These are phyloP conservation scores for Colletotrichum sp. DNA, from an alignment of 2,329 filamentous ascomycete species.

Conservation along the genomic window DNA sequence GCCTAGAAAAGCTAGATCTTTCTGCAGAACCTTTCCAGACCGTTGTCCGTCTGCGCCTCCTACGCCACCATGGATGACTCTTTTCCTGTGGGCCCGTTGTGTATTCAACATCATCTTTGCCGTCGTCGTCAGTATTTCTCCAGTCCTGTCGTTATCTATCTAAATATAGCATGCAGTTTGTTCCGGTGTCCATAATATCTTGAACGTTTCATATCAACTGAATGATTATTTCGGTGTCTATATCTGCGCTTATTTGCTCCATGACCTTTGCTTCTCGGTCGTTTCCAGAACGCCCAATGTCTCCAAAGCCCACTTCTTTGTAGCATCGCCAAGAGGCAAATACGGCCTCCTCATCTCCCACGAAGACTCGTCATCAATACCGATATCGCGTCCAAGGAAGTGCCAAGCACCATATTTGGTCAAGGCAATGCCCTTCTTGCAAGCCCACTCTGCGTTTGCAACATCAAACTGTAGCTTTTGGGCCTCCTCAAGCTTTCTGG, in stretches of 20 bases:
- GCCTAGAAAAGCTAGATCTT: too few relatives aligned
- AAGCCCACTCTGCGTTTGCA: slow-evolving; percentile 54
- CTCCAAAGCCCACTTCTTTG: slow-evolving; percentile 46
- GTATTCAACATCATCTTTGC: too few relatives aligned
- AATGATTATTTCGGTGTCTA: too few relatives aligned
- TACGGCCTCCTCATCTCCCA: slow-evolving; percentile 51
- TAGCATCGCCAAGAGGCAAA: slow-evolving; percentile 36
- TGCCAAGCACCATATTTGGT: slow-evolving; percentile 52
- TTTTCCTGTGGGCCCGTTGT: too few relatives aligned
- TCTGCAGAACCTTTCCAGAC: too few relatives aligned
- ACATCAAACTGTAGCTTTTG: slow-evolving; percentile 44
- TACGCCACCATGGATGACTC: too few relatives aligned
- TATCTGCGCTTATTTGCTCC: background rate
- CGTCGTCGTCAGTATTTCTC: too few relatives aligned
- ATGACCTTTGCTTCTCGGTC: slow-evolving; percentile 30
- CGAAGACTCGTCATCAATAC: slow-evolving; percentile 35
- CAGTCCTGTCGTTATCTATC: too few relatives aligned
- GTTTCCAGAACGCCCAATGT: slow-evolving; percentile 42
- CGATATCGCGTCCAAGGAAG: slow-evolving; percentile 43
- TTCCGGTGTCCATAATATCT: too few relatives aligned
- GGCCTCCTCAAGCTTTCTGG: slow-evolving; percentile 41
- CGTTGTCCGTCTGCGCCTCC: too few relatives aligned
- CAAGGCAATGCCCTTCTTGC: slow-evolving; percentile 51
- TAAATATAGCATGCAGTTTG: too few relatives aligned
- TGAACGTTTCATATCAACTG: too few relatives aligned